Evolutionary conservation across 2,329 filamentous ascomycete genomes (phyloP).

Genomic region (Botryotinia narcissicola): DNA sequence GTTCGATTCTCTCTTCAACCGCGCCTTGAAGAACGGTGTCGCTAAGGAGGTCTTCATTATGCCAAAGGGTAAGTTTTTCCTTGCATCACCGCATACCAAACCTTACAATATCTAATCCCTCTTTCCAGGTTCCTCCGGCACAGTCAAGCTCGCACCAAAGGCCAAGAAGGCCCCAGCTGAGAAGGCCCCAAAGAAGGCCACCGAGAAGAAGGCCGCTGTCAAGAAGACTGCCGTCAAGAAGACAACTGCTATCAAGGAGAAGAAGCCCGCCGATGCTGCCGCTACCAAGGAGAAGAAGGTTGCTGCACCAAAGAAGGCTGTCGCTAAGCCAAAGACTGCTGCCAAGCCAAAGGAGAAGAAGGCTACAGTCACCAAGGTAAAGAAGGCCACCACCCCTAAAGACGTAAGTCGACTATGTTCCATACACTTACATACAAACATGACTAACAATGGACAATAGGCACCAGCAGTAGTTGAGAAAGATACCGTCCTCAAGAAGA

Average conservation of each 20-base stretch:
- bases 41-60: conserved; percentile 67
- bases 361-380: conserved; percentile 28
- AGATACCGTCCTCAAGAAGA: conserved; percentile 62
- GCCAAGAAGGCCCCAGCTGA: conserved; percentile 28
- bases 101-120: conserved; percentile 30
- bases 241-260: conserved; percentile 48
- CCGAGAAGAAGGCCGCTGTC: conserved; percentile 42
- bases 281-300: conserved; percentile 20
- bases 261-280: conserved; percentile 27
- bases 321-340: conserved; percentile 40
- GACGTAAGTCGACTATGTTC: conserved; percentile 30
- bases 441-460: conserved; percentile 40
- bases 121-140: conserved; percentile 60
- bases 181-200: conserved; percentile 37
- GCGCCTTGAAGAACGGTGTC: conserved; percentile 63
- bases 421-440: background rate
- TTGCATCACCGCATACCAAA: background rate
- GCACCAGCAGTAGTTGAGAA: conserved; percentile 64
- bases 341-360: conserved; percentile 27
- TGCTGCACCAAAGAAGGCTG: conserved; percentile 19
- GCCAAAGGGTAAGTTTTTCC: conserved; percentile 63
- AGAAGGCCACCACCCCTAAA: conserved; percentile 36
- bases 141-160: conserved; percentile 59
- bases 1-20: conserved; percentile 69
- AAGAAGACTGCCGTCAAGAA: conserved; percentile 40